phyloP scores from a whole-genome alignment of 2,329 filamentous ascomycete genomes.

The Penicillium glabrum region DNA sequence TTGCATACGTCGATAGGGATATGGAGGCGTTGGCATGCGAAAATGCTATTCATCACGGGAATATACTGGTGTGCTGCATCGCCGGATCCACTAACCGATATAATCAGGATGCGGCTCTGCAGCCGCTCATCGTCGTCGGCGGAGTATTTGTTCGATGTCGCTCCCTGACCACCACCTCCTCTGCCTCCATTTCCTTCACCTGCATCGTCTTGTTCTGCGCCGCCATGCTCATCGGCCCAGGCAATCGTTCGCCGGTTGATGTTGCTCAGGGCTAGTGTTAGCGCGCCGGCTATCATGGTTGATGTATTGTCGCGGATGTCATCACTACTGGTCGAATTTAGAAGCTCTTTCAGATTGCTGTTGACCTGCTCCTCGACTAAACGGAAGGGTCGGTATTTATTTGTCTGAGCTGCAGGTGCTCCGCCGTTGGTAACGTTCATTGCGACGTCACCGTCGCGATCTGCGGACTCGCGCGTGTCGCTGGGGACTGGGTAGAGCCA shows the following conservation, averaged over 20 bases:
- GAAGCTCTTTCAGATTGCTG: constrained; percentile 69
- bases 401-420: constrained; percentile 53
- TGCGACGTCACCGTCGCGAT: constrained; percentile 53
- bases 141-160: constrained; percentile 24
- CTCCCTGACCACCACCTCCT: constrained; percentile 16
- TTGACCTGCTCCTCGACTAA: constrained; percentile 81
- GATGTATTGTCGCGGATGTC: constrained; percentile 66
- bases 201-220: constrained; percentile 37
- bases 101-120: constrained; percentile 79
- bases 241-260: constrained; percentile 79
- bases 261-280: constrained; percentile 85
- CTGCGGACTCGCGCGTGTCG: constrained; percentile 12
- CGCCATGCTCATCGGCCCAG: constrained; percentile 59
- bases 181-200: constrained; percentile 31
- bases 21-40: constrained; percentile 82
- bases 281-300: constrained; percentile 84
- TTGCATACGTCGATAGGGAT: constrained; percentile 93
- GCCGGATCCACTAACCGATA: constrained; percentile 87
- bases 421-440: constrained; percentile 53
- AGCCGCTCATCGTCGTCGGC: constrained; percentile 47
- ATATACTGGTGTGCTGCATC: constrained; percentile 91
- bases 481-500: constrained; percentile 76
- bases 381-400: constrained; percentile 92
- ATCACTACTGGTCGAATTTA: constrained; percentile 64
- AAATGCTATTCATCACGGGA: constrained; percentile 97